Base-by-base conservation (phyloP, 2,329 filamentous ascomycete genomes). In the Microcera coccophila region DNA sequence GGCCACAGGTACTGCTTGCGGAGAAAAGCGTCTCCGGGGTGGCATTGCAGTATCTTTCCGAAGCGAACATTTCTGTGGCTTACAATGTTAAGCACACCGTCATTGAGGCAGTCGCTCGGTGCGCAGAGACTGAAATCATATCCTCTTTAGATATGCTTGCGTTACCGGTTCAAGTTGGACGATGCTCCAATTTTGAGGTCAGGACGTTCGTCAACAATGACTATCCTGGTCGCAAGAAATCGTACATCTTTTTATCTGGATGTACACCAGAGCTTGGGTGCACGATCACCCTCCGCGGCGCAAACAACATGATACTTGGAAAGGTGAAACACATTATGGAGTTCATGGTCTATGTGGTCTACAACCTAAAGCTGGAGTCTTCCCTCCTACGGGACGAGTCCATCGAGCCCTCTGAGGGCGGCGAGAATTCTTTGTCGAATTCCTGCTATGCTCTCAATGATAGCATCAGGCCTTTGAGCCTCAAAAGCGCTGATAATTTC, bases 341-440 rank as follows among this genome's bases (percentile, higher is more conserved):
- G 62, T 97, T 98, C 61, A 96, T 98, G 91, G 86, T 94, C 28
- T 98, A 97, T 55, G 94, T 98, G 16, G 90, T 97, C 11, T 98
- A 98, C 67, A 98, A 96, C 57, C 74, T 98, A 40, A 95, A 95
- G 61, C 76, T 98, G 12, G 93, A 98, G 67, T 95, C 93, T 2
- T 95, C 87, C 55, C 72, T 98, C 35, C 87, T 98, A 78, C 80
- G 88, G 39, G 93, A 98, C 62, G 90, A 95, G 57, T 95, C 89
- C 54, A 85, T 95, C 14, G 80, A 90, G 48, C 84, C 94, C 17
- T 90, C 90, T 1, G 75, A 79, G 2, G 76, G 77, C 20, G 70
- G 75, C 8, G 75, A 79, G 3, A 53, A 49, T 24, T 69, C 65
- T 1, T 49, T 67, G 47, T 60, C 66, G 61, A 71, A 60, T 38